phyloP scores from a whole-genome alignment of 2,329 filamentous ascomycete genomes.

The Xylogone sp. region DNA sequence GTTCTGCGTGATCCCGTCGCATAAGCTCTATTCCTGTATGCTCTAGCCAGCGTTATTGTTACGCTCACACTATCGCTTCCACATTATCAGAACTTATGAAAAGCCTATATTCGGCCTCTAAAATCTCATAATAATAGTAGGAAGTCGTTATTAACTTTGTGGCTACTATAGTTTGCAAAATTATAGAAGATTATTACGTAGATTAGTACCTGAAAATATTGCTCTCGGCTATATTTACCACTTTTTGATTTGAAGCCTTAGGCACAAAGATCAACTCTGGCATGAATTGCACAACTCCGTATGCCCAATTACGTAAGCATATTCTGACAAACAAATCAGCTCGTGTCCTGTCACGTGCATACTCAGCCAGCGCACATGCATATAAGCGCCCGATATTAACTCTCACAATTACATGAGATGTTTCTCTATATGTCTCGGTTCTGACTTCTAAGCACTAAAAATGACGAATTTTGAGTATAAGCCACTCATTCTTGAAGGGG shows the following conservation, averaged over 20 bases:
- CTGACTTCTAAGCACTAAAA: not conserved
- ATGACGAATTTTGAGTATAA: constrained; percentile 1
- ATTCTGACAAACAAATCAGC: too few relatives aligned
- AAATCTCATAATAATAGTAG: not conserved
- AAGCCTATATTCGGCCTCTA: not conserved
- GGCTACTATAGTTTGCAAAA: not conserved
- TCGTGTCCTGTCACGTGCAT: too few relatives aligned
- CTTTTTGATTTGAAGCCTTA: too few relatives aligned
- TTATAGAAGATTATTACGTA: too few relatives aligned
- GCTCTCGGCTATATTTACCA: too few relatives aligned
- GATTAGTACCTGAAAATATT: too few relatives aligned
- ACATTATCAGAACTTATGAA: not conserved
- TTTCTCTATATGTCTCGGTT: not conserved
- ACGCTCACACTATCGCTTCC: not conserved
- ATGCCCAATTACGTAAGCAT: too few relatives aligned
- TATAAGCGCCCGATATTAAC: not conserved
- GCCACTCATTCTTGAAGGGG: constrained; percentile 5
- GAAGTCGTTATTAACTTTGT: not conserved
- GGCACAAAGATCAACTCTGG: too few relatives aligned
- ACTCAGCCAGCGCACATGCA: too few relatives aligned
- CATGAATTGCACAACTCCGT: too few relatives aligned
- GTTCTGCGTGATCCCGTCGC: not conserved
- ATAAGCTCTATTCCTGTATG: not conserved
- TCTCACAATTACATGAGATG: not conserved
- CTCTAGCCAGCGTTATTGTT: not conserved